Percentiles rank a stretch among this genome's conserved stretches.
Evolutionary conservation across 2,329 filamentous ascomycete genomes (phyloP).

Genomic region (Pyricularia pennisetigena): DNA sequence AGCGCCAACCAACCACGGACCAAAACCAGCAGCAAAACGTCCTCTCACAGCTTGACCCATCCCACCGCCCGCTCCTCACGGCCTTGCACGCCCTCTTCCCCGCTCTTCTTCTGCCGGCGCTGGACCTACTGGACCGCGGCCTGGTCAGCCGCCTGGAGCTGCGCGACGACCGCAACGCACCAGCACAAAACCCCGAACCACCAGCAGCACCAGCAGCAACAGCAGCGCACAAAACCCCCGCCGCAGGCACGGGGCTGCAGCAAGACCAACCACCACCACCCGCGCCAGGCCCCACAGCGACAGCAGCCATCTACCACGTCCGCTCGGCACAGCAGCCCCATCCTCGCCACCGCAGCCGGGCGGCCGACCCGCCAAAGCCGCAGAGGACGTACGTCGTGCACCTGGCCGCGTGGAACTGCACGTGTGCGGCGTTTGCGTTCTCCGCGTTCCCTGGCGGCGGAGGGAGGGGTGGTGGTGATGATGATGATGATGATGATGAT

Average conservation of each 20-base stretch:
- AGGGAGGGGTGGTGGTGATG: background rate
- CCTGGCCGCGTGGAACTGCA: constrained; percentile 75
- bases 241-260: background rate
- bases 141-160: constrained; percentile 51
- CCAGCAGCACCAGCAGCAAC: no score
- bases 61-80: constrained; percentile 50
- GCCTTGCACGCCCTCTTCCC: constrained; percentile 83
- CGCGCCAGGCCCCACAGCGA: no score
- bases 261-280: background rate
- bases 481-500: constrained; percentile 4
- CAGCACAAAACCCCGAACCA: constrained; percentile 1
- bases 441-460: constrained; percentile 46
- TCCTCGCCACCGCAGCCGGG: constrained; percentile 15
- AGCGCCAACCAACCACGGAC: constrained; percentile 11
- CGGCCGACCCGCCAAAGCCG: constrained; percentile 11
- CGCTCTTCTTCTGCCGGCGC: constrained; percentile 66
- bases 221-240: background rate
- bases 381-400: constrained; percentile 56
- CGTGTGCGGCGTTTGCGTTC: constrained; percentile 76
- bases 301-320: constrained; percentile 48
- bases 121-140: constrained; percentile 76
- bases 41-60: constrained; percentile 24
- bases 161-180: background rate
- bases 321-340: constrained; percentile 39
- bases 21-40: constrained; percentile 13